Base-by-base conservation (phyloP, 2,329 filamentous ascomycete species). In the Albifimbria verrucaria region DNA sequence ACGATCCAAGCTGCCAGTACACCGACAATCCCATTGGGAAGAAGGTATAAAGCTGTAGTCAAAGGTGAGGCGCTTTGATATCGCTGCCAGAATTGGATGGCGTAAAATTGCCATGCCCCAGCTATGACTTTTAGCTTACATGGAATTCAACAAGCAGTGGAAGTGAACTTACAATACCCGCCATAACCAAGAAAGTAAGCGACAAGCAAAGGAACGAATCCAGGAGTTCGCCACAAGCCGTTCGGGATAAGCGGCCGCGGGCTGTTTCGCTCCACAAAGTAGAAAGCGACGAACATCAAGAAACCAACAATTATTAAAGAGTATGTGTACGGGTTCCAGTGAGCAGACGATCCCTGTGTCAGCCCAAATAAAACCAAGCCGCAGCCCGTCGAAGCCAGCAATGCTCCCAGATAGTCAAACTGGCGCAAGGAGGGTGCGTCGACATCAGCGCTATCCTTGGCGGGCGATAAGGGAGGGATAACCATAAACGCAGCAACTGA, bases 261-360 rank as follows among this genome's bases (percentile, higher is more conserved):
- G 44, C 60, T 60, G 15, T 72, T 65, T 11, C 72, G 60, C 59
- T 87, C 83, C 42, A 84, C 69, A 59, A 74, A 72, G 52, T 82
- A 72, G 66, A 87, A 88, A 2, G 72, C 56, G 1, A 65, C 65
- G 15, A 84, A 69, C 12, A 85, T 64, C 1, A 83, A 26, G 9
- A 79, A 55, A 1, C 83, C 83, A 17, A 84, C 53, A 52, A 85
- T 77, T 3, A 88, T 66, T 2, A 78, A 65, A 1, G 78, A 65
- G 59, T 79, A 80, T 24, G 82, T 72, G 57, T 83, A 82, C 1
- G 78, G 69, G 6, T 73, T 69, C 83, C 83, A 87, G 1, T 81
- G 80, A 2, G 76, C 78, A 0, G 79, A 68, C 1, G 80, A 77
- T 0, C 77, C 82, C 62, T 87, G 81, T 57, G 85, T 86, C 80